Base-by-base conservation (phyloP, 768 basidiomycete species). In the Boletus vinaceobasis region DNA sequence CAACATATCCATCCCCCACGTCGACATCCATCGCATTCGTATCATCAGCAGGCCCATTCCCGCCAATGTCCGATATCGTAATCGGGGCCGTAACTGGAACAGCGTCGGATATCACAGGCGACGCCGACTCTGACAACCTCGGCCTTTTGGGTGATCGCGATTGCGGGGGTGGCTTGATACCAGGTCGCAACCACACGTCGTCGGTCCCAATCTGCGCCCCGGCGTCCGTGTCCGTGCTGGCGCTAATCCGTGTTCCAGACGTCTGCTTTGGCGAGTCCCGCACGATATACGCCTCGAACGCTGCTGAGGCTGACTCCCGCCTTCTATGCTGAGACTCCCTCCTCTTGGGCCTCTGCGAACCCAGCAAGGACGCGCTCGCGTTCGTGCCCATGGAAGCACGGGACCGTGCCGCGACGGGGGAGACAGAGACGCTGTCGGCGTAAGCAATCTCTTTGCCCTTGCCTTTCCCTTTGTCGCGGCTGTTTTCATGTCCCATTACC, bases 241-340 rank as follows among this genome's bases (percentile, higher is more conserved):
- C 11, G 2, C 29, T 10, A 4, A 0, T 5, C 7, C 7, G 29
- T 2, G 13, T 2, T 9, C 4, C 29, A 10, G n/a, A 1, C 17
- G 13, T 11, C 36, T n/a, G 38, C 51, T 11, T 53, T 10, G 52
- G 50, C 19, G 53, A 36, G 8, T 51, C 38, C 26, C 55, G 57
- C 17, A 66, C 53, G 9, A 66, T 65, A 42, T 37, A 67, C 29
- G 58, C 43, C 51, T 58, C 51, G n/a, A 66, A 66, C 32, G 32
- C 36, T 7, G 55, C 49, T 14, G 61, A 53, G 19, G 49, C 43
- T 17, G 65, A 61, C 33, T 49, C 53, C 31, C 65, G 50, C 3
- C 61, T 42, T 11, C 6, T 43, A 44, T 50, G 51, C 15, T 19
- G n/a, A 37, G 39, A 38, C 31, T 26, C 35, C 43, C 44, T 13